Evolutionary conservation across 331 rosid genomes (phyloP).

Genomic region (Quercus tomentella): DNA sequence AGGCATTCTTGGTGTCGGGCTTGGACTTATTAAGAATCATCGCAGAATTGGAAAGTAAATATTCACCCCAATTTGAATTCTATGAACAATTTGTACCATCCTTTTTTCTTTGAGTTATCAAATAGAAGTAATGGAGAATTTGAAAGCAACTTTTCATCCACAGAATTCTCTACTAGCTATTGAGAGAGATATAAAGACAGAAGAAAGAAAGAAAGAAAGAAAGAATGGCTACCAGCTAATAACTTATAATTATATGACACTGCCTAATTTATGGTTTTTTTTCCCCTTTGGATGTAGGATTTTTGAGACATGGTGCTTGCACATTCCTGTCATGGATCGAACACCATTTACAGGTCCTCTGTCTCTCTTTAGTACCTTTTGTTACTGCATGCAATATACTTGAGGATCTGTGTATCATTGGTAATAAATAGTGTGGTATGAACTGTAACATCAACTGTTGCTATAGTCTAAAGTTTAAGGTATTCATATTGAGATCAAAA

Average conservation of each 20-base stretch:
- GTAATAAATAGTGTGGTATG: neutral
- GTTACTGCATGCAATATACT: neutral
- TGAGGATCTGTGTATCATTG: neutral
- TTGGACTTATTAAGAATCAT: conserved; percentile 74
- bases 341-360: conserved; percentile 64
- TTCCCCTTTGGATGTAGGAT: conserved; percentile 46
- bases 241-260: neutral
- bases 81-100: neutral
- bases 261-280: conserved; percentile 1
- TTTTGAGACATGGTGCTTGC: conserved; percentile 90
- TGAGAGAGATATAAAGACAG: neutral
- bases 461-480: no score
- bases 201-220: neutral
- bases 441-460: neutral
- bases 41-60: conserved; percentile 62
- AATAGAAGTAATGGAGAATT: neutral
- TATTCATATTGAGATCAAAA: neutral
- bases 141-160: neutral
- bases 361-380: conserved; percentile 2
- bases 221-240: neutral
- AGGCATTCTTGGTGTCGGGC: conserved; percentile 88
- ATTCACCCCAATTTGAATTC: neutral
- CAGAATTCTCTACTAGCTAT: neutral
- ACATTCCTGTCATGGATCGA: conserved; percentile 76
- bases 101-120: neutral